Evolutionary conservation across 352 stramenopile species (phyloP), one percentile per base, ranked within the genome.

Genomic region (Globisporangium ultimum): DNA sequence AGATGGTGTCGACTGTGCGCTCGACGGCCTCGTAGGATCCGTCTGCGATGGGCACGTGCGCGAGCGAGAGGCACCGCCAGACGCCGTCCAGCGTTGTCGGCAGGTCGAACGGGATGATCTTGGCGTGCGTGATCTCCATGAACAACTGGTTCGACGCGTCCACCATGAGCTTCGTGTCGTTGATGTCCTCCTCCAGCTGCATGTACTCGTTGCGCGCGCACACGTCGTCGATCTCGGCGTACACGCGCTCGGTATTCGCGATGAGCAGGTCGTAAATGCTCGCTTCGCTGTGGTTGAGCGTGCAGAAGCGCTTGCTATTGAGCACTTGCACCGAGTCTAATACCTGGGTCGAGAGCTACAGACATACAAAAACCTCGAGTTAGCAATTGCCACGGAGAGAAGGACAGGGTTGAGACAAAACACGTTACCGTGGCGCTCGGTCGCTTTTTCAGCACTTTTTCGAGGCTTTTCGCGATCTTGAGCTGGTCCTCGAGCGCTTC

Each of bases 401-500:
- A 53, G 20, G 4, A 52, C 18, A 14, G 40, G 6, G 11, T 34
- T 36, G 12, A 34, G 8, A 10, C 13, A 48, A 40, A n/a, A 36
- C 28, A 36, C 28, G 28, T 36, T 54, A 60, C 60, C 10, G 48
- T 55, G 7, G 60, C 48, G 20, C 38, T 46, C n/a, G 56, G 38
- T 11, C 59, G 41, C 59, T 67, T 70, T 22, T 57, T 40, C 6
- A 72, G 52, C 50, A 62, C 56, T 48, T 61, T 64, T 42, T 66
- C 61, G 18, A 69, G 48, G 17, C 62, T 72, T 17, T 62, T 61
- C 15, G 62, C 65, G 41, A 68, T 51, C 34, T 60, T 61, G 40
- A 71, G 34, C 52, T 71, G 59, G 12, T 59, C 64, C 22, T 75
- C 67, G 11, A 75, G 61, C 51, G 66, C 64, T n/a, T 60, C 50